phyloP scores from a whole-genome alignment of 257 asterid genomes.

The Ligustrum vulgare region DNA sequence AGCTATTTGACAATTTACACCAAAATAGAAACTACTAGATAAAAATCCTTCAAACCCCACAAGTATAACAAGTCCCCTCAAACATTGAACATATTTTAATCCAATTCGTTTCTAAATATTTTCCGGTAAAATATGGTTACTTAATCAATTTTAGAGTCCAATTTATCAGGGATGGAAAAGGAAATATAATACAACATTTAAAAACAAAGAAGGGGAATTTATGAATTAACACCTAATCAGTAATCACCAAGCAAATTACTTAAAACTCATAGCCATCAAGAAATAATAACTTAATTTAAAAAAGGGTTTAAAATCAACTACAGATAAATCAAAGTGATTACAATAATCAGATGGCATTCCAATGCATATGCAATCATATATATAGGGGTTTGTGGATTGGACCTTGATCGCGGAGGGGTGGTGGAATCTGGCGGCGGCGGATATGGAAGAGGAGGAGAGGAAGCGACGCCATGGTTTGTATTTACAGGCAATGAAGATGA shows the following conservation, averaged over 20 bases:
- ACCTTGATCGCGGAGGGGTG: constrained; percentile 64
- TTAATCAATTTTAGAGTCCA: background rate
- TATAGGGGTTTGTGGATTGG: background rate
- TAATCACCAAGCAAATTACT: background rate
- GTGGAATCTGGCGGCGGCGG: constrained; percentile 38
- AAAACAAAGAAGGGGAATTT: background rate
- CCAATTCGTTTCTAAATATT: background rate
- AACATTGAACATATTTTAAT: background rate
- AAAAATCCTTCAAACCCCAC: background rate
- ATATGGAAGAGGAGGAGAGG: constrained; percentile 36
- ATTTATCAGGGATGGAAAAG: background rate
- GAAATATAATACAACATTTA: background rate
- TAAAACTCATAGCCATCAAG: background rate
- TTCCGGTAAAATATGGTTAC: background rate
- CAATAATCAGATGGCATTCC: background rate
- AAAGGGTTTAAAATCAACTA: background rate
- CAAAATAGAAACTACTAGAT: background rate
- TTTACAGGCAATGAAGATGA: constrained; percentile 77
- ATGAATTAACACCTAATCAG: background rate
- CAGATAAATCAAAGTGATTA: background rate
- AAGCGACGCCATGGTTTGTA: constrained; percentile 84
- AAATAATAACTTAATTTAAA: background rate
- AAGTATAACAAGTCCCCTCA: background rate
- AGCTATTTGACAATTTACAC: background rate
- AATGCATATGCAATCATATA: background rate